Conservation (phyloP, 257 asterid genomes). For the Orobanche coerulescens region DNA sequence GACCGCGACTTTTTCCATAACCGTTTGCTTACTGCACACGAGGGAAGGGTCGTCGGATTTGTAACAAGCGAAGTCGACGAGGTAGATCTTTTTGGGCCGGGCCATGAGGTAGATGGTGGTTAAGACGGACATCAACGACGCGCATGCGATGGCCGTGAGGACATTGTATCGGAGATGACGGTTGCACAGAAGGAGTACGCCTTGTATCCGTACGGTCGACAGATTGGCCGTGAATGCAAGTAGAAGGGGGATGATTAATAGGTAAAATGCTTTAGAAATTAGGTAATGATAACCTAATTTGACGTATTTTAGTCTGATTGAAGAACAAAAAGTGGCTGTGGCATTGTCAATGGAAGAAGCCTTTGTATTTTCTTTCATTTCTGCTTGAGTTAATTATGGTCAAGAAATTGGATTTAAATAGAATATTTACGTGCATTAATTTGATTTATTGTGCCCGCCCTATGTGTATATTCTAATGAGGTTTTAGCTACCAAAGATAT, state of each 20-base stretch:
- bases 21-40: conserved; percentile 17
- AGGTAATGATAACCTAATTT: conserved; percentile 36
- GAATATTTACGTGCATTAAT: too few species aligned
- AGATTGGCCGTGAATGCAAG: conserved; percentile 24
- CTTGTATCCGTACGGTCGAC: conserved; percentile 16
- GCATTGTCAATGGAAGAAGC: not conserved
- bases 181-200: conserved; percentile 21
- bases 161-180: conserved; percentile 27
- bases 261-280: conserved; percentile 32
- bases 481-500: too few species aligned
- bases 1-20: not conserved
- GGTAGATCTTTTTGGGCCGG: conserved; percentile 34
- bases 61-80: conserved; percentile 38
- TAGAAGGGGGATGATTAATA: conserved; percentile 24
- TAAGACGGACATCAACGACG: conserved; percentile 27
- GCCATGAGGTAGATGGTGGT: conserved; percentile 28
- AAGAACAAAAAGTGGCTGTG: conserved; percentile 19
- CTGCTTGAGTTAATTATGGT: too few species aligned
- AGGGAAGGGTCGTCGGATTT: conserved; percentile 27
- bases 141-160: conserved; percentile 11
- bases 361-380: too few species aligned
- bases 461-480: too few species aligned
- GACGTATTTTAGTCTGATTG: conserved; percentile 31
- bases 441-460: too few species aligned
- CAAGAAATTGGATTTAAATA: too few species aligned